phyloP scores from a whole-genome alignment of 2,329 filamentous ascomycete species.

The Decorospora gaudefroyi region DNA sequence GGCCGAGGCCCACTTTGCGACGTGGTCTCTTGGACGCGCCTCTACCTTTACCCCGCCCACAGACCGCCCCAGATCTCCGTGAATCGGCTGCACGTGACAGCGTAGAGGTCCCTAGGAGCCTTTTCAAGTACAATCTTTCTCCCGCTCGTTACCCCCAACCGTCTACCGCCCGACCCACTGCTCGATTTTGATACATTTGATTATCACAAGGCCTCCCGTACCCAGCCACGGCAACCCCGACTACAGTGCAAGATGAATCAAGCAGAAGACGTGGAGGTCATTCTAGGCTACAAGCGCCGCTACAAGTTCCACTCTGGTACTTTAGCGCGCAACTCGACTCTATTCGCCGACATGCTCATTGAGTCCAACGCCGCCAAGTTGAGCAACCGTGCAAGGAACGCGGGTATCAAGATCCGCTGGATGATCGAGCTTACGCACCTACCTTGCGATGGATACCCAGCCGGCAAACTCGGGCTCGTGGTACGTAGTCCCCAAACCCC shows the following conservation, averaged over 20 bases:
- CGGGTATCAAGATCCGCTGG: conserved; percentile 38
- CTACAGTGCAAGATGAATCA: conserved; percentile 36
- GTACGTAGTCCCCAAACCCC: conserved; percentile 26
- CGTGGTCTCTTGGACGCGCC: not conserved
- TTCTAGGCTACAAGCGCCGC: conserved; percentile 35
- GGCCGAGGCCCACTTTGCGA: not conserved
- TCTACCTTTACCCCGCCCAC: not conserved
- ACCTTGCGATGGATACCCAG: conserved; percentile 24
- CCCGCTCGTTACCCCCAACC: not conserved
- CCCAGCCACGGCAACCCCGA: conserved; percentile 1
- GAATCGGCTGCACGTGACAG: not conserved
- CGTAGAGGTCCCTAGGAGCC: not conserved
- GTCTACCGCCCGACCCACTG: not conserved
- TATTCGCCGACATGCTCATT: conserved; percentile 39
- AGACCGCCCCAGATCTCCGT: not conserved
- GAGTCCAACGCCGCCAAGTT: conserved; percentile 37
- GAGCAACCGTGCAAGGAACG: conserved; percentile 27
- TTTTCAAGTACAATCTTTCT: not conserved
- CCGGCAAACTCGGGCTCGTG: conserved; percentile 32
- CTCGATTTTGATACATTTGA: not conserved
- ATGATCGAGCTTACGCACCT: conserved; percentile 40
- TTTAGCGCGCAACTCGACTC: conserved; percentile 39
- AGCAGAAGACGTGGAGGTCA: conserved; percentile 43
- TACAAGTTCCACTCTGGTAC: conserved; percentile 46
- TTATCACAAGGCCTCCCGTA: not conserved